These are phyloP conservation scores for Volvox carteri DNA, from an alignment of 163 green algal genomes.

Conservation along the genomic window DNA sequence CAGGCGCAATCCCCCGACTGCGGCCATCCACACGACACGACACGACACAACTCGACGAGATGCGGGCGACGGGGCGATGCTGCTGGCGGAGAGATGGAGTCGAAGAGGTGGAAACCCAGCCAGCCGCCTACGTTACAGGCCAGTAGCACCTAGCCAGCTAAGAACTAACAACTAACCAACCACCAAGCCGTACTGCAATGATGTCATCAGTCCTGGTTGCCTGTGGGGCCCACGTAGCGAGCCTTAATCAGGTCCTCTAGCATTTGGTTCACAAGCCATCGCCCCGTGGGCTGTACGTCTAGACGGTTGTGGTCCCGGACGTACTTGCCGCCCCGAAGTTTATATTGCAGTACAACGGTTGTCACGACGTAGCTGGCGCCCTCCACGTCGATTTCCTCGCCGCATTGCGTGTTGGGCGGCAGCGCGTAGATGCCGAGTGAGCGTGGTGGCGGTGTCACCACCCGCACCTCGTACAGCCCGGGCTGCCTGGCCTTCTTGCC, in stretches of 20 bases:
- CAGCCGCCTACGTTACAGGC: too few relatives aligned
- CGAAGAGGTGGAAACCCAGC: too few relatives aligned
- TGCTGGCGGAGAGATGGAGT: too few relatives aligned
- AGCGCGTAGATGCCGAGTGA: conserved; percentile 75
- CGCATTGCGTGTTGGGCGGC: conserved; percentile 74
- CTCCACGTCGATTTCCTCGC: conserved; percentile 77
- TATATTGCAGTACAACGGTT: conserved; percentile 73
- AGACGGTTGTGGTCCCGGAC: conserved; percentile 46
- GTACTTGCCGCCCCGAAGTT: conserved; percentile 62
- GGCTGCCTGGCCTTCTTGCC: conserved; percentile 41
- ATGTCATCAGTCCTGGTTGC: conserved; percentile 52
- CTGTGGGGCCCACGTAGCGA: conserved; percentile 52
- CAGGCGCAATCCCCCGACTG: too few relatives aligned
- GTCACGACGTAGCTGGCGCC: conserved; percentile 77
- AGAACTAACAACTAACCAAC: too few relatives aligned
- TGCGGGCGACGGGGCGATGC: too few relatives aligned
- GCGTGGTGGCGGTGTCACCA: conserved; percentile 66
- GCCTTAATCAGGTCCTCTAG: conserved; percentile 50
- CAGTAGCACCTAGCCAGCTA: too few relatives aligned
- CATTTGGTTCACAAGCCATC: conserved; percentile 51
- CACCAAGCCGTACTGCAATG: too few relatives aligned
- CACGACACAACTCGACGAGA: too few relatives aligned
- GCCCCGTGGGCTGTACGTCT: conserved; percentile 50
- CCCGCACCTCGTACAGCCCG: conserved; percentile 48
- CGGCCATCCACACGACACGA: too few relatives aligned